phyloP scores from a whole-genome alignment of 352 stramenopile species.

The Globisporangium perplexum region DNA sequence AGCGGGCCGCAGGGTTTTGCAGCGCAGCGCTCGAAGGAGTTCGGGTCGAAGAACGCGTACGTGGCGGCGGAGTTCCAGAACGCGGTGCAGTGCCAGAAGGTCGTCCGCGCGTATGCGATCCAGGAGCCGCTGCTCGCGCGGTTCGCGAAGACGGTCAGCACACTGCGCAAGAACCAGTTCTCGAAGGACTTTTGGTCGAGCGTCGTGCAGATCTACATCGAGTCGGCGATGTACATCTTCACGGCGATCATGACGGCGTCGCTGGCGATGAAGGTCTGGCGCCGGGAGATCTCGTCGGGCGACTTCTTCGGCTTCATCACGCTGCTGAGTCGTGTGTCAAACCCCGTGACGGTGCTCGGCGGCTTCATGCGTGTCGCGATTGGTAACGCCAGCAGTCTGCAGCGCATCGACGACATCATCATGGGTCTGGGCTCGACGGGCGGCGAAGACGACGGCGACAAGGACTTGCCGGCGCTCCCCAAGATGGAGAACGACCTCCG shows the following conservation, averaged over 20 bases:
- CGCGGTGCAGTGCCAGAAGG: constrained; percentile 79
- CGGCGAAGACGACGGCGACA: constrained; percentile 43
- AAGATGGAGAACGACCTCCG: constrained; percentile 83
- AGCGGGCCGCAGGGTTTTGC: constrained; percentile 82
- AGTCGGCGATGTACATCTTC: constrained; percentile 89
- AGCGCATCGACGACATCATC: constrained; percentile 85
- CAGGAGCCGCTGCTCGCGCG: constrained; percentile 69
- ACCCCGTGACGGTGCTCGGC: constrained; percentile 73
- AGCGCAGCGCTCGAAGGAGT: constrained; percentile 78
- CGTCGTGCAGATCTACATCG: constrained; percentile 89
- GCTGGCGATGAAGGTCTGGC: constrained; percentile 82
- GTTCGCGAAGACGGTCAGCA: constrained; percentile 60
- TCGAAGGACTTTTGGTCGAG: constrained; percentile 88
- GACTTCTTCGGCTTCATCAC: constrained; percentile 86
- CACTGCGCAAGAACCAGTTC: constrained; percentile 80
- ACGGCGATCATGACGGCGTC: constrained; percentile 82
- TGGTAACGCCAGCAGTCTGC: constrained; percentile 79
- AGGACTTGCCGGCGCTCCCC: constrained; percentile 60
- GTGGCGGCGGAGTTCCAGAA: constrained; percentile 87
- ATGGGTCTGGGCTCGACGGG: constrained; percentile 38
- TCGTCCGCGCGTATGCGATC: constrained; percentile 82
- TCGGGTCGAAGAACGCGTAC: constrained; percentile 85
- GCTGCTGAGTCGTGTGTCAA: constrained; percentile 73
- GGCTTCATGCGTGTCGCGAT: constrained; percentile 89
- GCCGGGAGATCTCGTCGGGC: constrained; percentile 53